phyloP scores from a whole-genome alignment of 805 yeast genomes.

The Saturnispora silvae region DNA sequence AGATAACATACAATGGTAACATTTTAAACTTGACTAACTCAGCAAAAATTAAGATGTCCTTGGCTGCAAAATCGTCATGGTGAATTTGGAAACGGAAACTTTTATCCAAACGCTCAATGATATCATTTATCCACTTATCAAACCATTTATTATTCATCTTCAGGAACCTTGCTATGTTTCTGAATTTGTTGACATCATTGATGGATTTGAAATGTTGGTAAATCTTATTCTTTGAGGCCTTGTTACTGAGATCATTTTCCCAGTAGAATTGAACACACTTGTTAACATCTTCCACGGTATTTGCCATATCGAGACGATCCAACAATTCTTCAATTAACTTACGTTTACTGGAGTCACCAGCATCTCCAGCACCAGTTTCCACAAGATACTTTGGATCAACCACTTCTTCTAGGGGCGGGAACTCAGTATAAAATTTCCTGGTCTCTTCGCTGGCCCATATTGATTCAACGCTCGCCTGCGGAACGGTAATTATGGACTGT shows the following conservation, averaged over 20 bases:
- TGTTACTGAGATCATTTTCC: conserved; percentile 46
- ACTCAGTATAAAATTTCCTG: conserved; percentile 50
- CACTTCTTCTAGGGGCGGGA: conserved; percentile 33
- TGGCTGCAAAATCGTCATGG: conserved; percentile 40
- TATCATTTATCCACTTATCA: conserved; percentile 39
- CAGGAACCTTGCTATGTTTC: conserved; percentile 54
- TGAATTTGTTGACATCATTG: conserved; percentile 34
- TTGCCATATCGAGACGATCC: conserved; percentile 25
- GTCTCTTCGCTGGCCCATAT: conserved; percentile 61
- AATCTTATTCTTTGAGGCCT: conserved; percentile 58
- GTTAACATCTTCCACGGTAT: conserved; percentile 41
- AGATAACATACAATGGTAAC: conserved; percentile 58
- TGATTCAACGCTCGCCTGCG: background rate
- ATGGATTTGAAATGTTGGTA: conserved; percentile 43
- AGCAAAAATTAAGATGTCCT: conserved; percentile 50
- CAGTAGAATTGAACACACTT: conserved; percentile 38
- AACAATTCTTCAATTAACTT: conserved; percentile 5
- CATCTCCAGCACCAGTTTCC: conserved; percentile 8
- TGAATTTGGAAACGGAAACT: conserved; percentile 53
- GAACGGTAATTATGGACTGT: background rate
- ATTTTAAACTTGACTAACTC: conserved; percentile 72
- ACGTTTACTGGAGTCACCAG: no score
- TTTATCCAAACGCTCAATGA: conserved; percentile 44
- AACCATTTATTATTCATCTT: conserved; percentile 44
- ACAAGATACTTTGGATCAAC: conserved; percentile 22